A percentile compares a stretch with the other conserved stretches of the same genome.
Conservation (phyloP, 257 asterid species). For the Penstemon davidsonii region DNA sequence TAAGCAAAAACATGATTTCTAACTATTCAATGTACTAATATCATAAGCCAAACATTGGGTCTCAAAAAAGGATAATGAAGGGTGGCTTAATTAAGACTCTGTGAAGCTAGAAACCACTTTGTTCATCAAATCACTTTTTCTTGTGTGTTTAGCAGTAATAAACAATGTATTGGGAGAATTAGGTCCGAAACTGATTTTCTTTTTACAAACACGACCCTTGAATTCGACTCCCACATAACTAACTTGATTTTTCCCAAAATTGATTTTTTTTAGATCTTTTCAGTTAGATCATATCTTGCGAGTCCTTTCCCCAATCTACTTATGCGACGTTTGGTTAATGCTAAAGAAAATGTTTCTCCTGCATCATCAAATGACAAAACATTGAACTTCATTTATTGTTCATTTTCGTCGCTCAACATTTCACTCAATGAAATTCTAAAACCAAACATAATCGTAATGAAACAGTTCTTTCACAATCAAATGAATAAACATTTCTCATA, state of each 20-base stretch:
- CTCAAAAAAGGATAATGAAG: neutral
- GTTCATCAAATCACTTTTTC: neutral
- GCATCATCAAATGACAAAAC: too few species aligned
- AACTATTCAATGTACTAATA: neutral
- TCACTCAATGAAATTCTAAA: too few species aligned
- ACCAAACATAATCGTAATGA: neutral
- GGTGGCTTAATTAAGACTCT: too few species aligned
- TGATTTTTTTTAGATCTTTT: too few species aligned
- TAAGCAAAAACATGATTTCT: conserved; percentile 4
- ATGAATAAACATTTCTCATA: neutral
- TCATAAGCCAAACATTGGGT: neutral
- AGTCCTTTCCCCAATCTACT: conserved; percentile 17
- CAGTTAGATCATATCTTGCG: neutral
- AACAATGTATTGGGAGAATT: too few species aligned
- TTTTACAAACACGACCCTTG: neutral
- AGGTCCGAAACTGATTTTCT: too few species aligned
- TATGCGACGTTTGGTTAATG: too few species aligned
- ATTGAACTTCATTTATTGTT: too few species aligned
- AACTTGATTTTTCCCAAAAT: neutral
- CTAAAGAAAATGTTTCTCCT: too few species aligned
- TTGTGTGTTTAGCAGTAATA: neutral
- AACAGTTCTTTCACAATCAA: conserved; percentile 11
- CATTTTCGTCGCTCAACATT: too few species aligned
- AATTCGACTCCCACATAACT: too few species aligned
- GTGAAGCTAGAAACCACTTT: neutral